Percentiles rank a stretch among this genome's conserved stretches.
phyloP scores from a whole-genome alignment of 768 basidiomycete genomes.

The Auriscalpium microsporum region DNA sequence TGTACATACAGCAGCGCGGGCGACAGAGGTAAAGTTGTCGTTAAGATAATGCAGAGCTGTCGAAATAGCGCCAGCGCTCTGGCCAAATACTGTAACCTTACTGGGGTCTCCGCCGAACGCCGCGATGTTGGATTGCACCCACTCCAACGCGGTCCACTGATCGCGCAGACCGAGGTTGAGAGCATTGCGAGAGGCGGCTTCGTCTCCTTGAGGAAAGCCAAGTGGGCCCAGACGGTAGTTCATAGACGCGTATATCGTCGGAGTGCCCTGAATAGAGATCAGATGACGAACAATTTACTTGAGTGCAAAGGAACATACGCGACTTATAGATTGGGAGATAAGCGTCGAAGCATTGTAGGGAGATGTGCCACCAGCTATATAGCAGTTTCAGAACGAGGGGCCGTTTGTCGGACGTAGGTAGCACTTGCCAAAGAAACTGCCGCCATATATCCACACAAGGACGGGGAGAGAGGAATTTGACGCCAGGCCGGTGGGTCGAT shows the following conservation, averaged over 20 bases:
- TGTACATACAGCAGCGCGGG: slow-evolving; percentile 16
- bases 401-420: not conserved
- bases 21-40: slow-evolving; percentile 17
- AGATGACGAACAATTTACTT: not conserved
- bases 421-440: slow-evolving; percentile 22
- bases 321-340: slow-evolving; percentile 6
- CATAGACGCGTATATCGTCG: slow-evolving; percentile 38
- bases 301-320: not conserved
- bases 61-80: slow-evolving; percentile 32
- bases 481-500: slow-evolving; percentile 27
- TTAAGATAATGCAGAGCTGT: slow-evolving; percentile 24
- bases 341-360: slow-evolving; percentile 1
- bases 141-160: slow-evolving; percentile 25
- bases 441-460: slow-evolving; percentile 38
- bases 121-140: slow-evolving; percentile 23
- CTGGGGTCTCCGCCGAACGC: slow-evolving; percentile 24
- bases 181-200: slow-evolving; percentile 29
- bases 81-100: slow-evolving; percentile 30
- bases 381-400: not conserved
- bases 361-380: slow-evolving; percentile 1
- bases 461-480: slow-evolving; percentile 29
- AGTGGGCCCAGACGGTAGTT: slow-evolving; percentile 45
- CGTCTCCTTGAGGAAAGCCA: slow-evolving; percentile 37
- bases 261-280: slow-evolving; percentile 3
- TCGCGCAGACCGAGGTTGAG: slow-evolving; percentile 42